Base-by-base conservation (phyloP, 768 basidiomycete genomes). In the Termitomyces sp. region DNA sequence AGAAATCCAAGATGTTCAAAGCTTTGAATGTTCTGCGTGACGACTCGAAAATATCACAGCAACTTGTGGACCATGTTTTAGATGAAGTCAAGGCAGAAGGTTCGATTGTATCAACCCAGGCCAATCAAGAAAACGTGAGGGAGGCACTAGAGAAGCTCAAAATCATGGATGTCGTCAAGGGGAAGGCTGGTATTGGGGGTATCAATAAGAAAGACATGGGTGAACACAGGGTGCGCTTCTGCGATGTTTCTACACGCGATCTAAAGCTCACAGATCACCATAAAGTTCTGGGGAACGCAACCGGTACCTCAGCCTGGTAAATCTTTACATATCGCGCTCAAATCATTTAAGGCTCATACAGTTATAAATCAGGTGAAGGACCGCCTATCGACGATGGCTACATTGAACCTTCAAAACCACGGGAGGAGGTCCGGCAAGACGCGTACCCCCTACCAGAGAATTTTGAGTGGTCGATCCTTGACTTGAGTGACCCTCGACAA, bases 271-370 rank as follows among this genome's bases (percentile, higher is more conserved):
- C 33, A n/a, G 24, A 64, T 42, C 57, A 52, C 12, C 42, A 48
- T 59, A 24, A 66, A 93, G 95, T 99, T 99, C 75, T 98, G 97
- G 97, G 85, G 79, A 36, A 98, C 96, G 6, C 97, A 99, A 72
- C 97, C 97, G 3, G 97, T 99, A 7, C 91, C 93, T n/a, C 93
- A 95, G 68, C 73, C 85, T 57, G 90, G 91, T 86, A 67, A 65
- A 71, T 31, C 55, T 30, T 51, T 8, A 46, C 54, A 18, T 56
- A 18, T 15, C 16, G 30, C 46, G 16, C 18, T 20, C 42, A 20
- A 13, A 34, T 57, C 5, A 30, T 41, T 47, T 30, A 30, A 24
- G 33, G 42, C 30, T 55, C 31, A 58, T 12, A 48, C 18, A 30
- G 44, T 33, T 4, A 46, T 37, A 18, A 22, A 61, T 18, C 53